These are phyloP conservation scores for Xylaria digitata DNA, from an alignment of 2,329 filamentous ascomycete species.

Conservation along the genomic window DNA sequence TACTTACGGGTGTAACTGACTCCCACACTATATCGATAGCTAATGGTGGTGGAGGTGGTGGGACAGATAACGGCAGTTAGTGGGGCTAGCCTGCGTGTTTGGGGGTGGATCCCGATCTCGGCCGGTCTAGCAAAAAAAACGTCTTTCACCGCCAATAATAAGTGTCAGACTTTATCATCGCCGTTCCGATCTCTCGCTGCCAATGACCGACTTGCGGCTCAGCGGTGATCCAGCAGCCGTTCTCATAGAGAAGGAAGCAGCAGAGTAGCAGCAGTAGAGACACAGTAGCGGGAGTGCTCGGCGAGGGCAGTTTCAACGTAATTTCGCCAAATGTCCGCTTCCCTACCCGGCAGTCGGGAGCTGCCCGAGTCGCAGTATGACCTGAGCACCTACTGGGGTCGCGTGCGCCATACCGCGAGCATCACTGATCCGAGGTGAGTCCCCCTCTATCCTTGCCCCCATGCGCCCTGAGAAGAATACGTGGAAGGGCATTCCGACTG, in stretches of 20 bases:
- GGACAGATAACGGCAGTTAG: slow-evolving; percentile 18
- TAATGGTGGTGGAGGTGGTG: neutral
- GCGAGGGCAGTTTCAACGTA: slow-evolving; percentile 31
- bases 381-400: slow-evolving; percentile 91
- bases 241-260: neutral
- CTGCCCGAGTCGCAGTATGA: slow-evolving; percentile 93
- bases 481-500: no score
- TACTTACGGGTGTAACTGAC: neutral
- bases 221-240: slow-evolving; percentile 8
- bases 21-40: neutral
- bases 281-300: slow-evolving; percentile 26
- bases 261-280: neutral
- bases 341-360: slow-evolving; percentile 77
- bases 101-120: slow-evolving; percentile 29
- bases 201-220: slow-evolving; percentile 17
- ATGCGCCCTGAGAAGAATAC: neutral
- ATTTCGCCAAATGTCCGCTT: slow-evolving; percentile 68
- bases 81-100: neutral
- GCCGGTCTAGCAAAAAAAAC: slow-evolving; percentile 5
- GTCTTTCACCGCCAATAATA: slow-evolving; percentile 20
- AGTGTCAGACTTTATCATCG: slow-evolving; percentile 2
- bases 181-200: neutral
- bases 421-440: slow-evolving; percentile 95
- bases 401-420: slow-evolving; percentile 88
- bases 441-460: neutral